Evolutionary conservation across 352 stramenopile species (phyloP), one percentile per base, ranked within the genome.

Genomic region (Pythium utonaiense): DNA sequence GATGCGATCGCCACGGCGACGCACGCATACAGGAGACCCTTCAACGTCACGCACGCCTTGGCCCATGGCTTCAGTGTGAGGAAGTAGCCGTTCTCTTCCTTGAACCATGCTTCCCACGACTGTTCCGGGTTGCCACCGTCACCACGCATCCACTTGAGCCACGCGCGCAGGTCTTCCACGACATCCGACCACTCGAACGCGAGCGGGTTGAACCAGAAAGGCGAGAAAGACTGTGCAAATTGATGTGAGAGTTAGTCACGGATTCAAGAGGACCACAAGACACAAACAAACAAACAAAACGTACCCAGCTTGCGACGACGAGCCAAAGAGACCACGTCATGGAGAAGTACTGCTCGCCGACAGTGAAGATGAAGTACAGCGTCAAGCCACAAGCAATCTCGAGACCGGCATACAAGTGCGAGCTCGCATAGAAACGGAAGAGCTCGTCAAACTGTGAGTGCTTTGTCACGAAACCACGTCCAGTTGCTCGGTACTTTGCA

Each of bases 271-370:
- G 12, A 33, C 34, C 12, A 4, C 2, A 24, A 34, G 17, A 12
- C 10, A 62, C 21, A 52, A n/a, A 57, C 9, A 58, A 6, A 54
- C 7, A 27, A 22, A 44, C 9, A n/a, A 9, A 49, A 73, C 66
- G 55, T 73, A 73, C 65, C 72, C 97, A 98, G 28, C 86, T 91
- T 27, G 95, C 67, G 12, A 84, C 92, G 14, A 93, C 96, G 22
- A 99, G 83, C 97, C 97, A 99, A 33, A 99, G 73, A 13, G 94
- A 98, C 97, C 97, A 99, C 17, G 97, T 99, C 69, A 97, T 93
- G 7, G 92, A 83, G 58, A 98, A 91, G 80, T 99, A 99, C 77
- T 99, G 96, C 52, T 87, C 77, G 38, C 95, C 88, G 38, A 94
- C 74, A 12, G 93, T 98, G 73, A 97, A 98, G 56, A 97, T 75